Conservation (phyloP, 768 basidiomycete species). For the Naematelia aurantialba region DNA sequence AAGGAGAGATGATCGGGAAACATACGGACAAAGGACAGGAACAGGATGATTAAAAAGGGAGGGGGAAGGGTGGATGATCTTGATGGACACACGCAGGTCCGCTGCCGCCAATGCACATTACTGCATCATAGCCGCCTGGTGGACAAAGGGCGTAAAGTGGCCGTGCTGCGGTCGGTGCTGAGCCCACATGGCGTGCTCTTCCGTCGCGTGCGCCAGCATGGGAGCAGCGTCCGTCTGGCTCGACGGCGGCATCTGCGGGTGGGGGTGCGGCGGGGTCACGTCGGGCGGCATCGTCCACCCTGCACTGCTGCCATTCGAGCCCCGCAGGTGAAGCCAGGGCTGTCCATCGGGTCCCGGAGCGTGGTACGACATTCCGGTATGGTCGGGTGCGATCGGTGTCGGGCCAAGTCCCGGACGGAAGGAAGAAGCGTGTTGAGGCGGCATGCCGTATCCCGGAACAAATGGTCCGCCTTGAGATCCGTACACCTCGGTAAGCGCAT, state of each 20-base stretch:
- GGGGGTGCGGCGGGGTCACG: neutral
- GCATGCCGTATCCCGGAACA: constrained; percentile 17
- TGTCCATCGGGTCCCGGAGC: constrained; percentile 44
- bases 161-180: neutral
- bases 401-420: neutral
- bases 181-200: neutral
- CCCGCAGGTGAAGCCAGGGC: constrained; percentile 41
- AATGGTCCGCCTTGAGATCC: constrained; percentile 39
- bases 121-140: neutral
- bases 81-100: neutral
- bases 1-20: too few species aligned
- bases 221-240: neutral
- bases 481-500: constrained; percentile 50
- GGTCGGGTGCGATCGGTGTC: constrained; percentile 29
- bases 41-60: too few species aligned
- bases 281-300: constrained; percentile 6
- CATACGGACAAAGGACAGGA: too few species aligned
- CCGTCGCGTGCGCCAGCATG: neutral
- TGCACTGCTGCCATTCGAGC: constrained; percentile 8
- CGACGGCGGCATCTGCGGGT: constrained; percentile 4
- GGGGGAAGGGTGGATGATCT: too few species aligned
- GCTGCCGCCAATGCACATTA: neutral
- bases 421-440: constrained; percentile 2
- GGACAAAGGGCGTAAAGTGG: neutral
- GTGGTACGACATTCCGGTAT: constrained; percentile 42